Evolutionary conservation across 83 land plant species (phyloP).

Genomic region (Larix sibirica): DNA sequence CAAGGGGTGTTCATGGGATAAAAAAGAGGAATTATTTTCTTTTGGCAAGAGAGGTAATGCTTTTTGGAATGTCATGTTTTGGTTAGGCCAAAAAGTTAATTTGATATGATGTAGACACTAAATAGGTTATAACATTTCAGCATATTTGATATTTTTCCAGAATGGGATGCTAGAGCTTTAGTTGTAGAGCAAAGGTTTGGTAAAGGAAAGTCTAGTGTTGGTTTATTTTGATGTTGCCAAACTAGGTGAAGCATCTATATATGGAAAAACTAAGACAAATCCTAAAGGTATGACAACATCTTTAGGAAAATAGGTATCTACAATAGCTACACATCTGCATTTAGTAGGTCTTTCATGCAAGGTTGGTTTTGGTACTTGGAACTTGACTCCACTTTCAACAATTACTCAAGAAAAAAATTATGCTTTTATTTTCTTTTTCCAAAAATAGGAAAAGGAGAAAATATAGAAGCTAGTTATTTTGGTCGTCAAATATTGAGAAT

Average conservation of each 20-base stretch:
- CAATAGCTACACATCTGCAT: conserved; percentile 69
- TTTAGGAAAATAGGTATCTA: conserved; percentile 90
- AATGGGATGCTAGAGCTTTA: conserved; percentile 98
- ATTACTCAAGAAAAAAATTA: background rate
- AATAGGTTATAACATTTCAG: conserved; percentile 32
- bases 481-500: no score
- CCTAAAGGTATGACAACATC: conserved; percentile 94
- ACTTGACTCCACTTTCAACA: background rate
- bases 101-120: conserved; percentile 7
- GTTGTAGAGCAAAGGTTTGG: conserved; percentile 72
- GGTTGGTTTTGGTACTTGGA: conserved; percentile 32
- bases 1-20: background rate
- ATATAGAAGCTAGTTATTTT: background rate
- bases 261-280: conserved; percentile 91
- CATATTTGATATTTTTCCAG: conserved; percentile 99
- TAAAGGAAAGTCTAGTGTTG: conserved; percentile 75
- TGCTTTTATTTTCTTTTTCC: background rate
- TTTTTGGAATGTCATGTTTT: background rate
- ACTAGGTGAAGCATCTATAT: conserved; percentile 84
- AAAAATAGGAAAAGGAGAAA: background rate
- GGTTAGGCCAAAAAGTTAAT: background rate
- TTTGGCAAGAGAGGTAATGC: no score
- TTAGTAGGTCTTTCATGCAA: conserved; percentile 88
- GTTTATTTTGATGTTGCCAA: conserved; percentile 96
- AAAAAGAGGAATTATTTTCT: background rate